Conservation (phyloP, 192 early-diverging fungal genomes). For the Cetraspora pellucida region DNA sequence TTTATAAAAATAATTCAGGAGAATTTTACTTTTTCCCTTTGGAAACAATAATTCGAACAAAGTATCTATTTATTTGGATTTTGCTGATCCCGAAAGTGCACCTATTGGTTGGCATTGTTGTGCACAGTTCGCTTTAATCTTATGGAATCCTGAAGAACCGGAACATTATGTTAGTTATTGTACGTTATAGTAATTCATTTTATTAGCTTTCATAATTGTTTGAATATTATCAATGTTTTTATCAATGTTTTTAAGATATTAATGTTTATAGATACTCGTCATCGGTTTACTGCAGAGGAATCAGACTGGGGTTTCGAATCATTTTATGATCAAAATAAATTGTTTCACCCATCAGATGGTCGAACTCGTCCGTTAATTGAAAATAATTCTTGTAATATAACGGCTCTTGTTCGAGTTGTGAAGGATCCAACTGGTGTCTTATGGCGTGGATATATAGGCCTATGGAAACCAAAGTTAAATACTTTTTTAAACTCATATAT, state of each 20-base stretch:
- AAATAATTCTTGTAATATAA: slow-evolving; percentile 65
- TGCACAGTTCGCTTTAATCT: slow-evolving; percentile 75
- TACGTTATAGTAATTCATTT: slow-evolving; percentile 34
- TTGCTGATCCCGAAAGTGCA: slow-evolving; percentile 64
- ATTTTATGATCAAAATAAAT: slow-evolving; percentile 59
- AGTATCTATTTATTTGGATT: slow-evolving; percentile 89
- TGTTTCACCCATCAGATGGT: slow-evolving; percentile 45
- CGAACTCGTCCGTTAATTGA: slow-evolving; percentile 64
- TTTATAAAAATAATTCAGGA: slow-evolving; percentile 54
- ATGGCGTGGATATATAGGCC: slow-evolving; percentile 95
- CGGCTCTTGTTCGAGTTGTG: slow-evolving; percentile 73
- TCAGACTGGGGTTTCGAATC: slow-evolving; percentile 95
- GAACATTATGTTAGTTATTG: slow-evolving; percentile 56
- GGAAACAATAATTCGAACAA: slow-evolving; percentile 76
- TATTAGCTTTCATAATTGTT: no score
- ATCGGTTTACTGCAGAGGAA: slow-evolving; percentile 82
- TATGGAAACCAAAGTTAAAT: slow-evolving; percentile 96
- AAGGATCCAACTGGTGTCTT: slow-evolving; percentile 91
- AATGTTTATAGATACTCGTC: slow-evolving; percentile 57
- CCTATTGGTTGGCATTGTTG: slow-evolving; percentile 78
- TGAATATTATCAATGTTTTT: background rate
- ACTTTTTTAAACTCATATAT: slow-evolving; percentile 99
- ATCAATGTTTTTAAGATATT: background rate
- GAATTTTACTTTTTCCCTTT: slow-evolving; percentile 84
- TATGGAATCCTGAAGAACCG: slow-evolving; percentile 75